Evolutionary conservation across 2,329 filamentous ascomycete genomes (phyloP), one percentile per base, ranked within the genome.

Genomic region (Domatiomyces globalis): DNA sequence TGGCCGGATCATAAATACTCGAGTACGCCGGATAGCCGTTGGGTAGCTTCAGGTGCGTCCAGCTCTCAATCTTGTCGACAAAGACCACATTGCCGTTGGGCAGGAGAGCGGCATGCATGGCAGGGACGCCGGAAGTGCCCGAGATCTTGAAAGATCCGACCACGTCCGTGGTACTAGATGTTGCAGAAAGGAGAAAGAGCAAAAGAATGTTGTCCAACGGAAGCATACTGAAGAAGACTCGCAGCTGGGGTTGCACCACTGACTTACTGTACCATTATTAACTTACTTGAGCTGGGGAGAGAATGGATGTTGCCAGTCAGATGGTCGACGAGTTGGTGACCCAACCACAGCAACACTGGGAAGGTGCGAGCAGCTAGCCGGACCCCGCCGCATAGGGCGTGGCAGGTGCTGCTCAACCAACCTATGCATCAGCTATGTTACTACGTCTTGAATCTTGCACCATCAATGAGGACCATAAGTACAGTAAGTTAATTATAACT

Each of bases 11-110:
- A 55, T 77, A 81, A 58, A 81, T 76, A 2, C 76, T 71, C 8
- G 77, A 79, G 65, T 79, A 81, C 0, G 79, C 79, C 54, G 72
- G 78, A 50, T 74, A 70, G 25, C 75, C 75, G 60, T 78, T 73
- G 15, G 69, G 54, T 6, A 79, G 69, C 55, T 69, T 73, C 45
- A 80, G 59, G 53, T 80, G 69, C 0, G 78, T 79, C 63, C 77
- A 81, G 62, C 80, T 75, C 62, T 81, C 78, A 27, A 81, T 70
- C 62, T 81, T 82, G 68, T 81, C 79, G 15, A 81, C 65, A 65
- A 81, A 81, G 39, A 78, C 69, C 9, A 80, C 77, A 49, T 71
- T 69, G 20, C 78, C 77, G 58, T 80, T 79, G 67, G 80, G 69
- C 19, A 81, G 69, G 58, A 71, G 76, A 55, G 77, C 78, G 58